Evolutionary conservation across 495 filamentous ascomycete species (phyloP), one percentile per base, ranked within the genome.

Genomic region (Massariosphaeria phaeospora): DNA sequence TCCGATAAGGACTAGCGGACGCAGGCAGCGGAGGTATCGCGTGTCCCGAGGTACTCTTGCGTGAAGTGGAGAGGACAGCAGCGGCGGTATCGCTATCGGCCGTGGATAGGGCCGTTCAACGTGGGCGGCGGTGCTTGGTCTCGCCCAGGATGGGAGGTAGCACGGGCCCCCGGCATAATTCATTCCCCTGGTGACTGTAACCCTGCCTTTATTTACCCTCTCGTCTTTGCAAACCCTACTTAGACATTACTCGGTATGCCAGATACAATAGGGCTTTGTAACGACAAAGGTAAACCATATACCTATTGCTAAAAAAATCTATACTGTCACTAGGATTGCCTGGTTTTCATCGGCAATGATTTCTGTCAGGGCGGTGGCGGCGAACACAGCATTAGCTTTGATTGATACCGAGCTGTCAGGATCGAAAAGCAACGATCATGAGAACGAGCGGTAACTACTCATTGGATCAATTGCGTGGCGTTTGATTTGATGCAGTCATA

Each of bases 1-100:
- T 55, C 57, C 57, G 30, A 50, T 49, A 45, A 50, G 44, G 57
- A 55, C 25, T 38, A 49, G 44, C 24, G 30, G 46, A 42, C 34
- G 31, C 7, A 38, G 11, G 15, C 34, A 38, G 39, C 2, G 23
- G 6, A 34, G 12, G n/a, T n/a, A 48, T 39, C 42, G 49, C 56
- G 49, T 47, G 41, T 34, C 29, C 41, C 56, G 49, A 59, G 15
- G 38, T 20, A 40, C 38, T 21, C 38, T 21, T n/a, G n/a, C 26
- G 24, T 50, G 20, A 11, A 49, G 7, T 36, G 23, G 21, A 26
- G 11, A 35, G 20, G 13, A 41, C 42, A 29, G 21, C 52, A 23
- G 20, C 8, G 11, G 23, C 43, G 8, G 11, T 4, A 13, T 17
- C n/a, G n/a, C n/a, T n/a, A n/a, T n/a, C n/a, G n/a, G 34, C 29